A percentile compares a stretch with the other conserved stretches of the same genome.
Conservation (phyloP, 164 flowering plant species). For the Buxus sempervirens region DNA sequence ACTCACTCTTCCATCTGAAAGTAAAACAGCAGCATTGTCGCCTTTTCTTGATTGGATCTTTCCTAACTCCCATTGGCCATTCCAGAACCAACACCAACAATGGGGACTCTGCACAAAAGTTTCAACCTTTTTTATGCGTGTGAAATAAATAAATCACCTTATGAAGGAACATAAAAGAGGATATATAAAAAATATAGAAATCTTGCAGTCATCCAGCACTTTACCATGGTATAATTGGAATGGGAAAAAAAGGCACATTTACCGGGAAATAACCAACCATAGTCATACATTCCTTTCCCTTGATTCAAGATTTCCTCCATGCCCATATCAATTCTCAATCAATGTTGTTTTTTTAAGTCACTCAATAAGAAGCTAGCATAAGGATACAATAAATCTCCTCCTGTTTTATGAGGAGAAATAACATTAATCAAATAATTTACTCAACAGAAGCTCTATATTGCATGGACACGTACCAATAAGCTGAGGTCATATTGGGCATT, state of each 20-base stretch:
- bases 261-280: no score
- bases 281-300: not conserved
- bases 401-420: not conserved
- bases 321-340: not conserved
- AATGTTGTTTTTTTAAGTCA: not conserved
- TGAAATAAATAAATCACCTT: not conserved
- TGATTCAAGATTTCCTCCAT: not conserved
- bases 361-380: not conserved
- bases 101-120: slow-evolving; percentile 52
- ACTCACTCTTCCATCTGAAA: slow-evolving; percentile 56
- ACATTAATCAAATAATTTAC: not conserved
- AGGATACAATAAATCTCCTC: not conserved
- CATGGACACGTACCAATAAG: no score
- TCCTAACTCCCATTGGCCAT: slow-evolving; percentile 55
- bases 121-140: not conserved
- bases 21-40: slow-evolving; percentile 39
- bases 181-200: not conserved
- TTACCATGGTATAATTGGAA: not conserved
- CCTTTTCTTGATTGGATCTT: slow-evolving; percentile 53
- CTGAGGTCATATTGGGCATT: no score
- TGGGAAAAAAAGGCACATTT: no score
- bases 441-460: not conserved
- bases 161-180: not conserved
- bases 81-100: slow-evolving; percentile 53
- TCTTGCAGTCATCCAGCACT: not conserved